These are phyloP conservation scores for Lentinus polychrous DNA, from an alignment of 1,284 basidiomycete genomes.

Conservation along the genomic window DNA sequence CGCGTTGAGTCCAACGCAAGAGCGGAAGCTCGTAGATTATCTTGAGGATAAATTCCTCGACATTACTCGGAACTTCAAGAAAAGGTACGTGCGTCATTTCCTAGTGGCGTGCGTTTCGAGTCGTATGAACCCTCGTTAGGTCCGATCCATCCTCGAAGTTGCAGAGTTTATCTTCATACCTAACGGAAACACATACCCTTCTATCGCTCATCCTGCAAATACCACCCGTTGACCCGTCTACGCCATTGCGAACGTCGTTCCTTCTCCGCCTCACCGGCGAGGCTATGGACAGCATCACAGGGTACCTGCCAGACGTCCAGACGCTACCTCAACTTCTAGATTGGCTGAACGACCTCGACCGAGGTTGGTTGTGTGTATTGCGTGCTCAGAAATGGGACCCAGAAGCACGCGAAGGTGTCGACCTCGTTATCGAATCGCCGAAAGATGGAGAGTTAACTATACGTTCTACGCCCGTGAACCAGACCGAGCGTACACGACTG, in stretches of 20 bases:
- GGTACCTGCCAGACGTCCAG: constrained; percentile 41
- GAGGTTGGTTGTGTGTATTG: constrained; percentile 61
- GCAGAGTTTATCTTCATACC: constrained; percentile 49
- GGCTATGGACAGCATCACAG: constrained; percentile 46
- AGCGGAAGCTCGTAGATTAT: constrained; percentile 53
- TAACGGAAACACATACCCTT: constrained; percentile 46
- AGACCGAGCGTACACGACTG: constrained; percentile 63
- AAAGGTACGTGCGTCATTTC: constrained; percentile 42
- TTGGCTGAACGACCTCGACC: constrained; percentile 64
- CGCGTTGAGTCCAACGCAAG: constrained; percentile 33
- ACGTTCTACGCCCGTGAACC: constrained; percentile 40
- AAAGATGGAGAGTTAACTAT: constrained; percentile 22
- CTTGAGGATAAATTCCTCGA: constrained; percentile 59
- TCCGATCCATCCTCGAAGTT: constrained; percentile 48
- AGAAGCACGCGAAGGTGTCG: constrained; percentile 35
- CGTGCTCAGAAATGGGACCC: constrained; percentile 59
- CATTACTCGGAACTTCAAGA: constrained; percentile 60
- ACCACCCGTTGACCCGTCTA: constrained; percentile 62
- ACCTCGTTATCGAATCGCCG: constrained; percentile 30
- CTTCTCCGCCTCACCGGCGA: constrained; percentile 68
- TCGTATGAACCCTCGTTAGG: constrained; percentile 26
- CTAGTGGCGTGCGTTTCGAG: neutral
- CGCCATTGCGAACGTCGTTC: constrained; percentile 52
- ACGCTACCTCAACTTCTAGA: constrained; percentile 47
- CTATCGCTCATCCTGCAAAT: constrained; percentile 61